Percentiles rank a stretch among this genome's conserved stretches.
phyloP scores from a whole-genome alignment of 331 rosid species.

The Malus hybrid region DNA sequence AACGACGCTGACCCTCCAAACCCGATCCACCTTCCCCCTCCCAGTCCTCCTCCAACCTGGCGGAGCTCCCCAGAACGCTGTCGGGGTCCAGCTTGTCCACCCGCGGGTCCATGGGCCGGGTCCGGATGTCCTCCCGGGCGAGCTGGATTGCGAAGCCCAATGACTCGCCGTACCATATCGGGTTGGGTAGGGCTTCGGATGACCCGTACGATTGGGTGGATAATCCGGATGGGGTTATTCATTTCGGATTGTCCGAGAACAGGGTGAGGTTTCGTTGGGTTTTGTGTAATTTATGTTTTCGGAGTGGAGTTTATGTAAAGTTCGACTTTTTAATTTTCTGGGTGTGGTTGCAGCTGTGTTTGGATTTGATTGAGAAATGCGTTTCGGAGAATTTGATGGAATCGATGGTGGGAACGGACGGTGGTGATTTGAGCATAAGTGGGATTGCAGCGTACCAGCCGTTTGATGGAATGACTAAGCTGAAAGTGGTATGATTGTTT shows the following conservation, averaged over 20 bases:
- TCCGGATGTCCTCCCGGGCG: slow-evolving; percentile 52
- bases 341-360: too few relatives aligned
- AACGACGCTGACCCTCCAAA: too few relatives aligned
- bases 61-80: slow-evolving; percentile 47
- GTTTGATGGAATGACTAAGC: slow-evolving; percentile 50
- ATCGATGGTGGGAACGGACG: too few relatives aligned
- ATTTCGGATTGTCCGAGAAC: slow-evolving; percentile 56
- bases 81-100: slow-evolving; percentile 56
- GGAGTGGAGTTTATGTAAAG: too few relatives aligned
- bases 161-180: slow-evolving; percentile 68
- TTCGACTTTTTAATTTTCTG: too few relatives aligned
- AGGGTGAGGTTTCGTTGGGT: too few relatives aligned
- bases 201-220: slow-evolving; percentile 43
- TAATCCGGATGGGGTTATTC: slow-evolving; percentile 67
- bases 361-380: too few relatives aligned
- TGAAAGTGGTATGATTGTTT: slow-evolving; percentile 55
- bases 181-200: slow-evolving; percentile 37
- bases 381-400: too few relatives aligned
- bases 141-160: slow-evolving; percentile 40
- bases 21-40: slow-evolving; percentile 30
- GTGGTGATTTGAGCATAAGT: not conserved
- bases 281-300: too few relatives aligned
- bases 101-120: slow-evolving; percentile 57
- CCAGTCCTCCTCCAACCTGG: slow-evolving; percentile 39
- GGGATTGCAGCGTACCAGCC: slow-evolving; percentile 78